Conservation (phyloP, 176 grass and related monocot species). For the Zea luxurians region DNA sequence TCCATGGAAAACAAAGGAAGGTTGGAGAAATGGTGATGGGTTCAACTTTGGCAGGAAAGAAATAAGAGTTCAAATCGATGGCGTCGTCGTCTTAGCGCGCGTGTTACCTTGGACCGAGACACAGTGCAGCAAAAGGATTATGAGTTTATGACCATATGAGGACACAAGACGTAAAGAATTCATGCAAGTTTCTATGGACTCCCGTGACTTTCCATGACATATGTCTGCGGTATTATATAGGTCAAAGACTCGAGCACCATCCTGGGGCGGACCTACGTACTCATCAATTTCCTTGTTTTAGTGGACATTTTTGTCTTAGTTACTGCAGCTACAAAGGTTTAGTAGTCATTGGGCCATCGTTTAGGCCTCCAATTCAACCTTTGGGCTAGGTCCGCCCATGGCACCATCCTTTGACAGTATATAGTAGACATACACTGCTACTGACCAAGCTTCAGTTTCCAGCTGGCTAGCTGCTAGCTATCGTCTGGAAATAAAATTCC, state of each 20-base stretch:
- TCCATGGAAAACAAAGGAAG: not conserved
- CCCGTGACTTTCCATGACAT: not conserved
- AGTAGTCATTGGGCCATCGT: too few species aligned
- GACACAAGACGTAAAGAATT: not conserved
- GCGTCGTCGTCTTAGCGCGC: not conserved
- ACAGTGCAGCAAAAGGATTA: not conserved
- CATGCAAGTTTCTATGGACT: slow-evolving; percentile 1
- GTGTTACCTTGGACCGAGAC: not conserved
- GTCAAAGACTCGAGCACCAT: slow-evolving; percentile 11
- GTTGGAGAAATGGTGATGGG: not conserved
- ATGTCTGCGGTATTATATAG: not conserved
- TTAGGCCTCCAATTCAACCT: too few species aligned
- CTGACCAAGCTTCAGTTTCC: not conserved
- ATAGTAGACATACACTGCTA: too few species aligned
- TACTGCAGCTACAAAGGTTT: too few species aligned
- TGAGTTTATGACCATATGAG: not conserved
- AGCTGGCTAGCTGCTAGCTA: not conserved
- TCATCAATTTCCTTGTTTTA: too few species aligned
- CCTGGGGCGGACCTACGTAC: too few species aligned
- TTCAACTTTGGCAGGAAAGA: not conserved
- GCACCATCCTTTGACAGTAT: too few species aligned
- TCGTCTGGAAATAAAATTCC: not conserved
- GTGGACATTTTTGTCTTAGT: too few species aligned
- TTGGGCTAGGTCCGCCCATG: too few species aligned
- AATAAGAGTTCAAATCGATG: not conserved